Conservation (phyloP, 2,329 filamentous ascomycete species). For the Scytalidium sp. region DNA sequence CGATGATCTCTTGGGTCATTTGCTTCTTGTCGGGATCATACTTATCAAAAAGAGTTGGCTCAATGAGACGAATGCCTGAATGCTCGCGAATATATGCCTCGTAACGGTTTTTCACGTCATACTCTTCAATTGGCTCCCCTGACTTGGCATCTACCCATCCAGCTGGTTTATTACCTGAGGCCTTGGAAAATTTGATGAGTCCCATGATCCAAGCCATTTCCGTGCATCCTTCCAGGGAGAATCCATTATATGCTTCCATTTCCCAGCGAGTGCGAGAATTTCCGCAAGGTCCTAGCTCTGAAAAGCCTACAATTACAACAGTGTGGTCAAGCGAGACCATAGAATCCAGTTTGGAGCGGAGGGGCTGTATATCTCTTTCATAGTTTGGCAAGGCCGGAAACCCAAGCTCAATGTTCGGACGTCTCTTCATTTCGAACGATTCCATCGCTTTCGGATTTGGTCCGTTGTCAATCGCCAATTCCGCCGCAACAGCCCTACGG, state of each 20-base stretch:
- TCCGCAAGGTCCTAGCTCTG: slow-evolving; percentile 93
- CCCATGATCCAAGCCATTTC: slow-evolving; percentile 99
- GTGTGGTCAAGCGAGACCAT: slow-evolving; percentile 50
- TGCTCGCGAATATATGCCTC: slow-evolving; percentile 93
- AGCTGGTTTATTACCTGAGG: slow-evolving; percentile 92
- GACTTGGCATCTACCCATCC: slow-evolving; percentile 94
- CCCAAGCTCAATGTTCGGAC: slow-evolving; percentile 93
- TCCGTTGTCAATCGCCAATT: slow-evolving; percentile 80
- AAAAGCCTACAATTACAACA: slow-evolving; percentile 68
- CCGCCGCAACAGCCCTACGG: slow-evolving; percentile 86
- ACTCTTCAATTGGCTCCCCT: slow-evolving; percentile 89
- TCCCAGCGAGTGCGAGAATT: slow-evolving; percentile 97
- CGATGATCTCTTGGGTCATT: slow-evolving; percentile 90
- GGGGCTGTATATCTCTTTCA: slow-evolving; percentile 80
- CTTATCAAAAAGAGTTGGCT: slow-evolving; percentile 89
- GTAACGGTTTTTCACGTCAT: slow-evolving; percentile 93
- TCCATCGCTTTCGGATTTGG: too few relatives aligned
- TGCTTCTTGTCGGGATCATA: slow-evolving; percentile 98
- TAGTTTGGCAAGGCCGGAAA: slow-evolving; percentile 87
- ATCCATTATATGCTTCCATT: slow-evolving; percentile 93
- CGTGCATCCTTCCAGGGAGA: slow-evolving; percentile 92
- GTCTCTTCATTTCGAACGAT: too few relatives aligned
- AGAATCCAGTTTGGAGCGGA: slow-evolving; percentile 80
- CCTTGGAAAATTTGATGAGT: slow-evolving; percentile 71
- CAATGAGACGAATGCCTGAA: slow-evolving; percentile 91